Base-by-base conservation (phyloP, 805 yeast genomes). In the Kurtzmaniella fragi region DNA sequence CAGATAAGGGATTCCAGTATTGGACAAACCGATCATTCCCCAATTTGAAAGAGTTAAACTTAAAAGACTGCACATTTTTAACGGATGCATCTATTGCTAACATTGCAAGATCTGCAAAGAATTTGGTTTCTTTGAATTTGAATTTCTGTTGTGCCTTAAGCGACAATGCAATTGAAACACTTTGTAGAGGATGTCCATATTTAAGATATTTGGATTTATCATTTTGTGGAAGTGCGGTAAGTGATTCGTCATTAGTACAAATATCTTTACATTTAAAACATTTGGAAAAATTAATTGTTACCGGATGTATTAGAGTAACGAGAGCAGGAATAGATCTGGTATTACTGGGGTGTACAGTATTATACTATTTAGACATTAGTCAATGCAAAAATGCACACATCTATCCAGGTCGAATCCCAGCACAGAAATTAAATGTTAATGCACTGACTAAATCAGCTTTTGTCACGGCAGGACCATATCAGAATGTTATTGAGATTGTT, bases 171-270 rank as follows among this genome's bases (percentile, higher is more conserved):
- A 64, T 84, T 20, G 87, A 84, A 46, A 77, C 81, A 2, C 56
- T 84, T 15, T 72, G 84, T 44, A 60, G 80, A 13, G 84, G 85
- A n/a, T 82, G 88, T 51, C 80, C 76, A 35, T 56, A 66, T 5
- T 56, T 84, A 42, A 56, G 65, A 32, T 56, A 60, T 15, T 59
- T 84, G 43, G 81, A 82, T 47, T 55, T 84, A 27, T 78, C 86
- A 8, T 84, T 82, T 51, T 84, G 91, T 59, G 91, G 91, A 3
- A 73, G 84, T 25, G 90, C 91, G 1, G 88, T 84, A 4, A 79
- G 87, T 50, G 91, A 84, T 49, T 71, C 80, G 13, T 78, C 88
- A 1, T 55, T 84, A 30, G 68, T 77, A 28, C 74, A 82, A 0
- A 68, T 84, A 8, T 77, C 85, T 2, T 54, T 76, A 27, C 75